Conservation (phyloP, 2,329 filamentous ascomycete genomes). For the Talaromyces sp. region DNA sequence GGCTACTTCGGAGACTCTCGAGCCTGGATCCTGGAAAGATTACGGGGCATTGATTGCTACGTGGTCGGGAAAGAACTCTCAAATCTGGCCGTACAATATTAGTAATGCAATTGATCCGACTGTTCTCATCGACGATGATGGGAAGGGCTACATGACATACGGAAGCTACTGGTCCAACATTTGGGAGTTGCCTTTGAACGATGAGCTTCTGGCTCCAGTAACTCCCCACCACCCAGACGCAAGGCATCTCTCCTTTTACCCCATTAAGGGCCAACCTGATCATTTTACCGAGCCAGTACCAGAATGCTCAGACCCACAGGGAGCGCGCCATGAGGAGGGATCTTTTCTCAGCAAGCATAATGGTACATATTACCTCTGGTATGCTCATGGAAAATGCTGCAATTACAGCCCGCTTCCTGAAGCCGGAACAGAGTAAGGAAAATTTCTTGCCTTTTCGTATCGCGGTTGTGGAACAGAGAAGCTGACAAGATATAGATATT, state of each 20-base stretch:
- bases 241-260: slow-evolving; percentile 21
- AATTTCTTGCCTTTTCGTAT: neutral
- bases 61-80: slow-evolving; percentile 23
- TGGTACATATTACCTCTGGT: slow-evolving; percentile 36
- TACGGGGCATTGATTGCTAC: slow-evolving; percentile 27
- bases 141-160: slow-evolving; percentile 51
- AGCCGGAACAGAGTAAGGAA: slow-evolving; percentile 9
- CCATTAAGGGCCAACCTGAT: slow-evolving; percentile 7
- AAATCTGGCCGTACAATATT: slow-evolving; percentile 28
- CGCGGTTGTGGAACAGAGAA: neutral
- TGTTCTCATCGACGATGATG: slow-evolving; percentile 35
- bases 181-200: slow-evolving; percentile 52
- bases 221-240: slow-evolving; percentile 17
- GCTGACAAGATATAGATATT: slow-evolving; percentile 17
- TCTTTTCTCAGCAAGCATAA: slow-evolving; percentile 29
- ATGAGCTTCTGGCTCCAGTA: slow-evolving; percentile 19
- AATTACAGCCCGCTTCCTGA: slow-evolving; percentile 17
- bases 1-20: slow-evolving; percentile 41
- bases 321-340: slow-evolving; percentile 21
- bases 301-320: neutral
- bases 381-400: slow-evolving; percentile 35
- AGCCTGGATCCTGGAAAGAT: slow-evolving; percentile 29
- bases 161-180: slow-evolving; percentile 66
- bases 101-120: slow-evolving; percentile 60
- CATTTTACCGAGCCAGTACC: neutral